A percentile compares a stretch with the other conserved stretches of the same genome.
phyloP scores from a whole-genome alignment of 139 green algal genomes.

The Coelastrella sp. region DNA sequence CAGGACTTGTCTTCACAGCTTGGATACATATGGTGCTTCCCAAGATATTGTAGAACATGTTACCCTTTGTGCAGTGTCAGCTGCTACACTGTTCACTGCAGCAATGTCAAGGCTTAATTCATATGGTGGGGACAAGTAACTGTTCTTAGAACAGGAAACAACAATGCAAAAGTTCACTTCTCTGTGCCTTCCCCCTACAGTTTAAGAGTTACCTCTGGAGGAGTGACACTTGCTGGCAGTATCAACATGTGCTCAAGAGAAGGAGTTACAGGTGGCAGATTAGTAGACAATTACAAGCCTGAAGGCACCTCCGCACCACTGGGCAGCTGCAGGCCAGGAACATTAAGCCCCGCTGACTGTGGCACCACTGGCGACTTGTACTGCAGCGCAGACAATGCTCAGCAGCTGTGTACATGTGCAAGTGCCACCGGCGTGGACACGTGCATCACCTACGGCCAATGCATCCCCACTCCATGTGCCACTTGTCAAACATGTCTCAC shows the following conservation, averaged over 20 bases:
- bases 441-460: background rate
- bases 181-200: too few species aligned
- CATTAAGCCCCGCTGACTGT: background rate
- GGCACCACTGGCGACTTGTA: background rate
- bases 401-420: background rate
- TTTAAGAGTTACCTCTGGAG: too few species aligned
- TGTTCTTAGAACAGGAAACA: too few species aligned
- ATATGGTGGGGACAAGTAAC: too few species aligned
- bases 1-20: too few species aligned
- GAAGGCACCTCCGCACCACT: slow-evolving; percentile 8
- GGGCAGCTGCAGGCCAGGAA: background rate
- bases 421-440: background rate
- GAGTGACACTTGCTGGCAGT: background rate
- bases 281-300: background rate
- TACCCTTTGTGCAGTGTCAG: background rate
- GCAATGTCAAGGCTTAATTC: too few species aligned
- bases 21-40: too few species aligned
- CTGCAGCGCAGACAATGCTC: background rate
- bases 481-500: background rate
- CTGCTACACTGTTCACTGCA: background rate
- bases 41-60: too few species aligned
- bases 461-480: background rate
- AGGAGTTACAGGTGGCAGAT: background rate
- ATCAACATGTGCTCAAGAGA: background rate
- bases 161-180: too few species aligned